Base-by-base conservation (phyloP, 2,329 filamentous ascomycete species). In the Calonectria pseudoreteaudii region DNA sequence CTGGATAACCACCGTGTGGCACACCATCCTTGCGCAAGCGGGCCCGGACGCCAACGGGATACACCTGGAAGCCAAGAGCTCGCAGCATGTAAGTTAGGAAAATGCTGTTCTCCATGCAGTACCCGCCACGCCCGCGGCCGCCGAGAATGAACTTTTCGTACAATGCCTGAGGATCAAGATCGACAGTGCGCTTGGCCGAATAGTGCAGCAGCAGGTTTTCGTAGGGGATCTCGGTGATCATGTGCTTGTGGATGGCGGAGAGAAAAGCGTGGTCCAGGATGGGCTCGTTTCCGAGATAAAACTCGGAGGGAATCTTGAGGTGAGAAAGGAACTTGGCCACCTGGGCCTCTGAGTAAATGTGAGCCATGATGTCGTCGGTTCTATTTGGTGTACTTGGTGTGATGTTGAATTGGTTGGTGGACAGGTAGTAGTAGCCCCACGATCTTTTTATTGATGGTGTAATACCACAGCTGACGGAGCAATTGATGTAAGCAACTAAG, bases 21-120 rank as follows among this genome's bases (percentile, higher is more conserved):
- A 86, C 77, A 2, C 85, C 85, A 26, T 86, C 80, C 23, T 81
- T 78, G 28, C 85, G 85, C 41, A 81, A 82, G 1, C 86, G 81
- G 6, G 87, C 88, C 74, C 90, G 84, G 0, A 87, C 92, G 3
- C 91, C 92, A 0, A 88, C 87, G 0, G 88, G 86, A 79, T 92
- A 92, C 0, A 90, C 87, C 20, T 83, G 80, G 67, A 89, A 91
- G 1, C 89, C 89, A n/a, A 91, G 77, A 2, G 83, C 87, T 23
- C 86, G 82, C 6, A 92, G 83, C 16, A 91, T 81, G 75, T 90
- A 85, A 76, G 88, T 86, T 76, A 91, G 91, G 26, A 92, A 85
- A 52, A 91, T 85, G 68, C 85, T 88, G 31, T 86, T 86, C 78
- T 92, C 90, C 86, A 93, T 90, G 82, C 90, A 93, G 80, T 92